Percentiles rank a stretch among this genome's conserved stretches.
phyloP scores from a whole-genome alignment of 306 rosid species.

The Dalbergia cochinchinensis region DNA sequence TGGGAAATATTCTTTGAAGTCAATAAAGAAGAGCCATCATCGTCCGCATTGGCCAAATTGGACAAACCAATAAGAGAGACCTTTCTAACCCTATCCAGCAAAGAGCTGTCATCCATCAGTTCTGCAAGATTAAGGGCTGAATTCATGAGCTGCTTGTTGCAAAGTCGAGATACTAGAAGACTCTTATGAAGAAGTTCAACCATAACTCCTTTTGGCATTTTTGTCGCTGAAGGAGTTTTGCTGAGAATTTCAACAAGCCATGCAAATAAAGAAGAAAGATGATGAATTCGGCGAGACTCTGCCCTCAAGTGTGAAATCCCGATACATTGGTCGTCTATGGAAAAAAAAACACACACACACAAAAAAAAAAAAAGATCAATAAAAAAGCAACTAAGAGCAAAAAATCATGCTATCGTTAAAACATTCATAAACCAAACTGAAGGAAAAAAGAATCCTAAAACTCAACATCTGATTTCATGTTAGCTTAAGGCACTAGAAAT shows the following conservation, averaged over 20 bases:
- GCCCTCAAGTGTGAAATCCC: constrained; percentile 47
- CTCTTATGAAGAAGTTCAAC: constrained; percentile 70
- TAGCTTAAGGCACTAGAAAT: constrained; percentile 25
- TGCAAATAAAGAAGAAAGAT: constrained; percentile 72
- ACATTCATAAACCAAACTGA: background rate
- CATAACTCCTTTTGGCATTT: constrained; percentile 58
- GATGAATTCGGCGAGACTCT: constrained; percentile 50
- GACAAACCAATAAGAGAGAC: constrained; percentile 55
- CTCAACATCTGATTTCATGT: constrained; percentile 23
- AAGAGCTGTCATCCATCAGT: constrained; percentile 58
- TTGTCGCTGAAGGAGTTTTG: constrained; percentile 49
- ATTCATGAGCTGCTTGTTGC: constrained; percentile 70
- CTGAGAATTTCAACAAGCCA: constrained; percentile 74
- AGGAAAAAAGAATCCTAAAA: background rate
- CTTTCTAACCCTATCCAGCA: constrained; percentile 60
- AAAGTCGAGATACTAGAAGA: constrained; percentile 64
- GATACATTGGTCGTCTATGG: constrained; percentile 49
- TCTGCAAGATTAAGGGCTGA: constrained; percentile 67
- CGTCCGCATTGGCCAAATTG: constrained; percentile 49
- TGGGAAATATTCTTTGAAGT: constrained; percentile 49
- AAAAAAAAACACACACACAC: background rate
- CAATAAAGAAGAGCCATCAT: constrained; percentile 40
- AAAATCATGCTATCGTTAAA: constrained; percentile 14
- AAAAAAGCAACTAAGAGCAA: background rate
- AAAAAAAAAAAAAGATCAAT: background rate